Conservation (phyloP, 176 grass and related monocot species). For the Carex kokanica region DNA sequence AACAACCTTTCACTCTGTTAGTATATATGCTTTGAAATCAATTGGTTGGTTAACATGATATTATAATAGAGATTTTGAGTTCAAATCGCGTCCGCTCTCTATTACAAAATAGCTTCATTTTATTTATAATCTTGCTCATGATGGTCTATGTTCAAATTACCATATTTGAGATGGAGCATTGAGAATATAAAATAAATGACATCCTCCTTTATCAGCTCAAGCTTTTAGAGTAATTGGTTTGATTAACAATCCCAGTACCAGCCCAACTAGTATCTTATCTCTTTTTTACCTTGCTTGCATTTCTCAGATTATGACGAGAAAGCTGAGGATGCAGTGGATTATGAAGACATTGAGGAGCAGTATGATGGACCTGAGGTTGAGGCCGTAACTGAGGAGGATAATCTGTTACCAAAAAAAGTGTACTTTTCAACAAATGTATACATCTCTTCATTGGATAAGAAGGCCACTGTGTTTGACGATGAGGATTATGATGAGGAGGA, state of each 20-base stretch:
- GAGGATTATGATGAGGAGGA: conserved; percentile 69
- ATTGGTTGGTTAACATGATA: background rate
- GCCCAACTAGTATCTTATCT: conserved; percentile 12
- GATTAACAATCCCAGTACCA: background rate
- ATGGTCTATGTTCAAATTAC: background rate
- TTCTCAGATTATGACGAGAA: conserved; percentile 95
- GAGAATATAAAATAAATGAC: background rate
- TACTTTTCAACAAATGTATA: conserved; percentile 67
- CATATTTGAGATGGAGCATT: background rate
- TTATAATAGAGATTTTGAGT: background rate
- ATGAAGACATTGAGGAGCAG: conserved; percentile 98
- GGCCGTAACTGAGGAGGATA: conserved; percentile 72
- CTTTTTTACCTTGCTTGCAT: conserved; percentile 22
- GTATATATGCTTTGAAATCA: background rate
- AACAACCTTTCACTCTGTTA: background rate
- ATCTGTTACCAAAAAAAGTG: conserved; percentile 76
- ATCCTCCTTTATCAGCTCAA: background rate
- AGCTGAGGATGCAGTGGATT: conserved; percentile 94
- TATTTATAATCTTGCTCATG: background rate
- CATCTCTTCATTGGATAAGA: conserved; percentile 39
- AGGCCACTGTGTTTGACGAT: conserved; percentile 80
- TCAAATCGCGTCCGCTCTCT: background rate
- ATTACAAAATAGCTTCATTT: conserved; percentile 6
- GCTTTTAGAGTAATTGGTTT: background rate
- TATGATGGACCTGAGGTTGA: conserved; percentile 99